A percentile compares a stretch with the other conserved stretches of the same genome.
These are phyloP conservation scores for Hypoxylon sp. DNA, from an alignment of 2,329 filamentous ascomycete species.

Conservation along the genomic window DNA sequence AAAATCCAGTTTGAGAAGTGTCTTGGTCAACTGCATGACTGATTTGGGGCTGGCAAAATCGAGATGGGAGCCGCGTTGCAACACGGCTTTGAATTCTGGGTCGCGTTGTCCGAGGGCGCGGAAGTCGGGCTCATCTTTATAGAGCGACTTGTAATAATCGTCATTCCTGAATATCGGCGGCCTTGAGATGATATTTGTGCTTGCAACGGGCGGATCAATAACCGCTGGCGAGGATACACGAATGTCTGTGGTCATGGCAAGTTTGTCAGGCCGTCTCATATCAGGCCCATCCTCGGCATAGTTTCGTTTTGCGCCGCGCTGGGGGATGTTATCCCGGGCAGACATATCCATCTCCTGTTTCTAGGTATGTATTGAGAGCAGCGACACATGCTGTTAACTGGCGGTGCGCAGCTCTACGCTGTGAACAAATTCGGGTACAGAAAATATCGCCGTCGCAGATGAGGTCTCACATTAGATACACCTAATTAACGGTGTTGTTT, in stretches of 20 bases:
- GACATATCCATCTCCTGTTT: slow-evolving; percentile 24
- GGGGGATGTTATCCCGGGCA: background rate
- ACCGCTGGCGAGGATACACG: background rate
- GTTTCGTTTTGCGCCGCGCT: slow-evolving; percentile 45
- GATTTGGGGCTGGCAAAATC: slow-evolving; percentile 85
- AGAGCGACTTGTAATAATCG: slow-evolving; percentile 47
- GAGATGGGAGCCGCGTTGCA: slow-evolving; percentile 63
- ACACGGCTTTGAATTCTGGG: slow-evolving; percentile 43
- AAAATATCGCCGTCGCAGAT: background rate
- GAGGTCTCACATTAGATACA: background rate
- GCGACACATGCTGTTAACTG: slow-evolving; percentile 16
- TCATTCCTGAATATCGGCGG: slow-evolving; percentile 32
- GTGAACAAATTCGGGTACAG: background rate
- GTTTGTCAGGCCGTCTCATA: slow-evolving; percentile 10
- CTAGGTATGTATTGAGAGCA: background rate
- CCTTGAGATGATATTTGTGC: background rate
- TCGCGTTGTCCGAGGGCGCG: slow-evolving; percentile 45
- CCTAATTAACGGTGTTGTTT: background rate
- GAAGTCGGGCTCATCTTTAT: slow-evolving; percentile 48
- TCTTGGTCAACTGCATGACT: slow-evolving; percentile 84
- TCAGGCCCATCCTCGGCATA: slow-evolving; percentile 40
- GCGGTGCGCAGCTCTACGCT: background rate
- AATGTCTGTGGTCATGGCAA: background rate
- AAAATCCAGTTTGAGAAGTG: slow-evolving; percentile 82
- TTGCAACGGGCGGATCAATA: background rate